A percentile compares a stretch with the other conserved stretches of the same genome.
Conservation (phyloP, 2,329 filamentous ascomycete species). For the Colletotrichum lindemuthianum region DNA sequence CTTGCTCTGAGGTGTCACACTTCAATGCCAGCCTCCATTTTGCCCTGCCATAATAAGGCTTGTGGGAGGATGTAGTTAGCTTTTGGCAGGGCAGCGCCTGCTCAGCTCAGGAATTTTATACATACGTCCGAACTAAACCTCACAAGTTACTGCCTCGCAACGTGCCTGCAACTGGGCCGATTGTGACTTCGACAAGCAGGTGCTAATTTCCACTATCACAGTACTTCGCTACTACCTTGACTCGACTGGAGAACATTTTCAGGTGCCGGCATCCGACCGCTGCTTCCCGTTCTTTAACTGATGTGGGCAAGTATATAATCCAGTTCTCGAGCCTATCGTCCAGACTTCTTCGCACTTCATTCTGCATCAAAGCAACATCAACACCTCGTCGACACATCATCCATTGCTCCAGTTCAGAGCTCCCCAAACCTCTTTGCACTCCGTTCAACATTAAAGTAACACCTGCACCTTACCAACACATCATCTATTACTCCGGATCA, state of each 20-base stretch:
- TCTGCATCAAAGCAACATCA: background rate
- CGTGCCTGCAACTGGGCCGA: too few species aligned
- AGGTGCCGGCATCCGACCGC: constrained; percentile 15
- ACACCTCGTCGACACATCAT: background rate
- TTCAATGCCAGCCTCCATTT: constrained; percentile 25
- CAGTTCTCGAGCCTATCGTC: background rate
- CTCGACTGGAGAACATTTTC: background rate
- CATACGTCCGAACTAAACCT: too few species aligned
- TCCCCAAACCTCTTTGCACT: too few species aligned
- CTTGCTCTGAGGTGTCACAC: constrained; percentile 26
- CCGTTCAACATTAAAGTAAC: too few species aligned
- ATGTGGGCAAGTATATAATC: constrained; percentile 7
- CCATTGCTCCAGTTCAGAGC: background rate
- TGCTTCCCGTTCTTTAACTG: background rate
- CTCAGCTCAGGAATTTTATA: too few species aligned
- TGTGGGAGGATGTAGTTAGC: too few species aligned
- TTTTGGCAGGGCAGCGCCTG: too few species aligned
- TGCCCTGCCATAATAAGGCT: constrained; percentile 5
- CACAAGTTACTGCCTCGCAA: too few species aligned
- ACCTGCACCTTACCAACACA: background rate
- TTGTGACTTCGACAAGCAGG: background rate
- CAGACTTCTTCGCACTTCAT: background rate
- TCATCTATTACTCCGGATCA: background rate
- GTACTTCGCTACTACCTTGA: background rate
- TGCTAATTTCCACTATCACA: background rate